Conservation (phyloP, 2,329 filamentous ascomycete genomes). For the Exophiala aquamarina region DNA sequence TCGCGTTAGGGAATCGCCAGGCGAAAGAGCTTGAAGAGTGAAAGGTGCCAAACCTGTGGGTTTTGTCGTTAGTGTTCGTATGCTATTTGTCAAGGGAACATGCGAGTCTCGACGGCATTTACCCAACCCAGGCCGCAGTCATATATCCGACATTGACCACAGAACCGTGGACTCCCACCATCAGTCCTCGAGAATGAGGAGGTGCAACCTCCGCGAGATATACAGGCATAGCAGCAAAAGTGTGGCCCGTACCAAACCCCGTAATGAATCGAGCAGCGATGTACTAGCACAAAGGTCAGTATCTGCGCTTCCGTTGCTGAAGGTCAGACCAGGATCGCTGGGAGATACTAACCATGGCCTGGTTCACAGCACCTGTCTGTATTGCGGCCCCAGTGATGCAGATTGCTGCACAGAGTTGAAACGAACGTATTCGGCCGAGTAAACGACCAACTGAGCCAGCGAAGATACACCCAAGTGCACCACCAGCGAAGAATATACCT, state of each 20-base stretch:
- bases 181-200: slow-evolving; percentile 31
- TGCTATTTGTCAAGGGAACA: too few relatives aligned
- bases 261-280: slow-evolving; percentile 14
- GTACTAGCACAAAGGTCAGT: slow-evolving; percentile 9
- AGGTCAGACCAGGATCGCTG: background rate
- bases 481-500: slow-evolving; percentile 45
- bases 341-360: slow-evolving; percentile 1
- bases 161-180: slow-evolving; percentile 36
- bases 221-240: slow-evolving; percentile 19
- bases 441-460: slow-evolving; percentile 37
- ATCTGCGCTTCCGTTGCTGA: background rate
- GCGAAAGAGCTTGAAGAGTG: slow-evolving; percentile 8
- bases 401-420: slow-evolving; percentile 37
- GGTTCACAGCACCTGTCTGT: slow-evolving; percentile 8
- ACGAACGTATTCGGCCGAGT: slow-evolving; percentile 38
- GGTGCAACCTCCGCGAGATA: slow-evolving; percentile 32
- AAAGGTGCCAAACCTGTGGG: slow-evolving; percentile 8
- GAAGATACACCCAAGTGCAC: slow-evolving; percentile 35
- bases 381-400: slow-evolving; percentile 33
- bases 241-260: slow-evolving; percentile 4
- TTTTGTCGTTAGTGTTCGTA: too few relatives aligned
- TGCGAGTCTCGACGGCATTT: too few relatives aligned
- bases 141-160: slow-evolving; percentile 40
- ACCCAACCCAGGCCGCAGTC: slow-evolving; percentile 43
- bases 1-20: slow-evolving; percentile 15